A percentile compares a stretch with the other conserved stretches of the same genome.
Conservation (phyloP, 768 basidiomycete genomes). For the Termitomyces sp. region DNA sequence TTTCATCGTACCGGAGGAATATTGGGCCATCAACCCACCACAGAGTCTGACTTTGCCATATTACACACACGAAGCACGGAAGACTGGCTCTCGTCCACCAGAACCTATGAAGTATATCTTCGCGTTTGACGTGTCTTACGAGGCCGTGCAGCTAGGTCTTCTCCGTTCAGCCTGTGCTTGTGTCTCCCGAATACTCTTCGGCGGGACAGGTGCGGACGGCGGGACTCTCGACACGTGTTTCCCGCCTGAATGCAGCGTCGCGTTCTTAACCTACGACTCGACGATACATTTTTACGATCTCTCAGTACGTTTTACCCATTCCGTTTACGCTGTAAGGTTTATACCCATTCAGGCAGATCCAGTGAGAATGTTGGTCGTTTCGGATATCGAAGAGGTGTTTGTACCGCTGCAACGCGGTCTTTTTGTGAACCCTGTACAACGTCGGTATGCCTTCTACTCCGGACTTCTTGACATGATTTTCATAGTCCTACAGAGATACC, state of each 20-base stretch:
- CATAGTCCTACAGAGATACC: slow-evolving; percentile 38
- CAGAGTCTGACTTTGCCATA: slow-evolving; percentile 52
- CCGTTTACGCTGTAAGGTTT: slow-evolving; percentile 12
- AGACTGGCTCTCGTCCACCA: slow-evolving; percentile 50
- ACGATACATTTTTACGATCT: slow-evolving; percentile 88
- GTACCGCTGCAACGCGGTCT: slow-evolving; percentile 70
- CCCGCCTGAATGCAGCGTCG: slow-evolving; percentile 56
- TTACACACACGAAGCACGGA: slow-evolving; percentile 47
- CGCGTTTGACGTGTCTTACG: slow-evolving; percentile 78
- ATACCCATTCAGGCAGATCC: slow-evolving; percentile 42
- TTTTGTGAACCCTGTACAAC: slow-evolving; percentile 73
- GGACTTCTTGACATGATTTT: background rate
- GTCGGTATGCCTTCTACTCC: slow-evolving; percentile 51
- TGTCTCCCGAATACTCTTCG: slow-evolving; percentile 66
- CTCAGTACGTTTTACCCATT: slow-evolving; percentile 53
- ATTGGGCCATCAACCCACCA: slow-evolving; percentile 79
- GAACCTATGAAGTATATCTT: slow-evolving; percentile 78
- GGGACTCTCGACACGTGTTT: slow-evolving; percentile 45
- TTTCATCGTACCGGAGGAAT: slow-evolving; percentile 77
- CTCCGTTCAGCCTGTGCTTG: slow-evolving; percentile 62
- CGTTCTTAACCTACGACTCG: slow-evolving; percentile 80
- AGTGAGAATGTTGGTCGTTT: slow-evolving; percentile 73
- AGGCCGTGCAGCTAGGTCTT: slow-evolving; percentile 68
- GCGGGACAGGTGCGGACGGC: slow-evolving; percentile 43
- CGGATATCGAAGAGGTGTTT: slow-evolving; percentile 93